Base-by-base conservation (phyloP, 345 rosid species). In the Moringa oleifera region DNA sequence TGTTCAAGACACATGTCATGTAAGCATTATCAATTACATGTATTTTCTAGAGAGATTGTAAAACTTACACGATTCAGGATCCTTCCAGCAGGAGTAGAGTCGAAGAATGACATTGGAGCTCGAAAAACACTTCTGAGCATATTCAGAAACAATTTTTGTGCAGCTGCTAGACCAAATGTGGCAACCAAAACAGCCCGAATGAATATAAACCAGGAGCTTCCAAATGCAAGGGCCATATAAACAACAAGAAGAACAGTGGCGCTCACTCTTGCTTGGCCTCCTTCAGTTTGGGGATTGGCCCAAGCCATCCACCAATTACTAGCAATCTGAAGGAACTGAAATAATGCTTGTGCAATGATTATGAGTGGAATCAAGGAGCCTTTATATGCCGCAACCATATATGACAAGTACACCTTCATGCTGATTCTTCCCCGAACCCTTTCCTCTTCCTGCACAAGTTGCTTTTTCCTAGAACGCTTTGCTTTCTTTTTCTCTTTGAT, bases 301-400 rank as follows among this genome's bases (percentile, higher is more conserved):
- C 99, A 94, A 62, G 99, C 99, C 99, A 94, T 94, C 99, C 99
- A 94, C 99, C 99, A 94, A 72, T 81, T 94, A 77, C 99, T 85
- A 74, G 96, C 93, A 69, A 94, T 94, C 80, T 94, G 99, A 65
- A 94, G 99, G 77, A 94, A 91, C 55, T 94, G 99, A 70, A 94
- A 94, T 68, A 87, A 66, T 60, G 79, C 72, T 74, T 94, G 99
- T 50, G 97, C 96, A 36, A 94, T 67, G 67, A 94, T 85, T 58
- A 94, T 94, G 25, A 84, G 91, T 11, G 99, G 97, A 75, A 94
- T 89, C 66, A 94, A 75, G 55, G 81, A 56, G 66, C 99, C 99
- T 80, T 81, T 88, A 76, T 94, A 94, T 46, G 99, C 99, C 58
- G 96, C 97, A 21, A 86, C 93, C 97, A 94, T 94, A 70, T 94